Percentiles rank a stretch among this genome's conserved stretches.
phyloP scores from a whole-genome alignment of 2,329 filamentous ascomycete genomes.

The Chrysosporium keratinophilum region DNA sequence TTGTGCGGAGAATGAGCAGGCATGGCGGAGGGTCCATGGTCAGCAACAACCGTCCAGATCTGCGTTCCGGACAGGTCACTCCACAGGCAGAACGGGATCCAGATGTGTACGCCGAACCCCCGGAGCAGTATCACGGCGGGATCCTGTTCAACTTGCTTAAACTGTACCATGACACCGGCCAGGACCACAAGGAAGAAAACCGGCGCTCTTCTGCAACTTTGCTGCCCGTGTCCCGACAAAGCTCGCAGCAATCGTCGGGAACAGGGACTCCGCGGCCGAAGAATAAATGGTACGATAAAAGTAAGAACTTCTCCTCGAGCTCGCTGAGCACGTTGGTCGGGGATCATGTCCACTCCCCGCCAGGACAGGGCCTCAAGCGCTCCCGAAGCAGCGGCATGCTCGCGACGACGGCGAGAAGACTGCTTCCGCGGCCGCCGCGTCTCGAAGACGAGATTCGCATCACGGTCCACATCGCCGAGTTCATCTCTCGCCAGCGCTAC shows the following conservation, averaged over 20 bases:
- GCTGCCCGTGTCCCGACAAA: constrained; percentile 14
- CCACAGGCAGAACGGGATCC: constrained; percentile 36
- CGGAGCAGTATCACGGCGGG: constrained; percentile 59
- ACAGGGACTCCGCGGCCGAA: background rate
- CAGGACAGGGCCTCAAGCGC: constrained; percentile 25
- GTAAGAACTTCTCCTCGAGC: constrained; percentile 26
- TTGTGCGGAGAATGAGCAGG: constrained; percentile 1
- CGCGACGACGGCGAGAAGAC: constrained; percentile 20
- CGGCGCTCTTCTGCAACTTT: constrained; percentile 8
- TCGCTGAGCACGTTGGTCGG: constrained; percentile 24
- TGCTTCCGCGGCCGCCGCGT: constrained; percentile 9
- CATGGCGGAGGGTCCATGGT: background rate
- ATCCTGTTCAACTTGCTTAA: constrained; percentile 63
- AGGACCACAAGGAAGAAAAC: constrained; percentile 27
- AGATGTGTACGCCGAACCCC: constrained; percentile 50
- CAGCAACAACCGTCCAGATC: background rate
- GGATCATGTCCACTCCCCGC: constrained; percentile 9
- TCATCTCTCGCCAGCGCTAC: constrained; percentile 70
- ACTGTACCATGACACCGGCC: constrained; percentile 47
- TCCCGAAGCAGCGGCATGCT: constrained; percentile 30
- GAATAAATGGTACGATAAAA: constrained; percentile 34
- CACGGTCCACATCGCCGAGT: constrained; percentile 54
- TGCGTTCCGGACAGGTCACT: constrained; percentile 27
- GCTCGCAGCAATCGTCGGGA: background rate
- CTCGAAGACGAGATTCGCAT: constrained; percentile 46